Base-by-base conservation (phyloP, 228 moss, liverwort and hornwort species). In the Sphagnum magellanicum region DNA sequence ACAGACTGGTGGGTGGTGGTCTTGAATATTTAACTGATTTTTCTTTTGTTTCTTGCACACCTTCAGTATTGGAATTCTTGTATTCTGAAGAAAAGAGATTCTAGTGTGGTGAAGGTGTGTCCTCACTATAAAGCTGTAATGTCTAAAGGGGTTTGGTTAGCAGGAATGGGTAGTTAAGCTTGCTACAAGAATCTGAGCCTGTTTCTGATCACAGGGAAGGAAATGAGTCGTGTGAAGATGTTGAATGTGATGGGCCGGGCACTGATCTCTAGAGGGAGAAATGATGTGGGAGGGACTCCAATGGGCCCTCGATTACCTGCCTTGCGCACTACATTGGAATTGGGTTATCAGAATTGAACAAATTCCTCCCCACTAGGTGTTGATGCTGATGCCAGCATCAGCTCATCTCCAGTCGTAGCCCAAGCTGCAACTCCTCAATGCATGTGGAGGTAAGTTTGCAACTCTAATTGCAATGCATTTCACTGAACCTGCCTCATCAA, bases 221-320 rank as follows among this genome's bases (percentile, higher is more conserved):
- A 86, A 77, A 81, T 84, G 81, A 61, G 61, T 15, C 83, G 83
- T 50, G 73, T 89, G 64, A 89, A 78, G 65, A 73, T 81, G 8
- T 67, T 89, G 64, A 86, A 89, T 63, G 77, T 89, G 48, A 89
- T 89, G 86, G 89, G 89, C 51, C 79, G 75, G 64, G 70, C 59
- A 51, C 65, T 59, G 50, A 69, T 63, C 65, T 60, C 66, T 16
- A 71, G 61, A 55, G 63, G 52, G 49, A 73, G 51, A 50, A 74
- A 49, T 50, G 89, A 86, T 16, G 46, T 68, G 50, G 86, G 86
- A 53, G 67, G 76, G 53, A 81, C 83, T 5, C 75, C 85, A 13
- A 65, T 79, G 61, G 85, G 79, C 32, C 68, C 66, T 10, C 78
- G 78, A 73, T 67, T 83, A 60, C 62, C 85, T 16, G 75, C 67